Percentiles rank a stretch among this genome's conserved stretches.
Evolutionary conservation across 441 rosid species (phyloP).

Genomic region (Hura crepitans): DNA sequence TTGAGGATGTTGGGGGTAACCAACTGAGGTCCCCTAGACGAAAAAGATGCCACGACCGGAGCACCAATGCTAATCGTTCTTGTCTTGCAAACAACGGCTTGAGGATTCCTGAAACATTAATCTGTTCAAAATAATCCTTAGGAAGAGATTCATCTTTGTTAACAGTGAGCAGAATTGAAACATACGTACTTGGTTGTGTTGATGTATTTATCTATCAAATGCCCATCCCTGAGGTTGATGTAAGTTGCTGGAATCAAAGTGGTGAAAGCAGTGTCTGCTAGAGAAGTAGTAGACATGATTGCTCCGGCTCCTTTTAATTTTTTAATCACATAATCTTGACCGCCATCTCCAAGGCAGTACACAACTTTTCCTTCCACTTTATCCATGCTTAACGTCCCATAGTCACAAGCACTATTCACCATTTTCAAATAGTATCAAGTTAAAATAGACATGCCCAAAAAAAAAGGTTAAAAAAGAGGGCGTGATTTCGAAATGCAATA

Average conservation of each 20-base stretch:
- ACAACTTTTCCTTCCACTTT: conserved; percentile 68
- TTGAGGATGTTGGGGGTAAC: conserved; percentile 29
- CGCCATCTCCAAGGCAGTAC: conserved; percentile 43
- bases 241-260: conserved; percentile 38
- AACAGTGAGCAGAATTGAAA: neutral
- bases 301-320: conserved; percentile 54
- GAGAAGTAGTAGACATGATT: conserved; percentile 29
- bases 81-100: conserved; percentile 55
- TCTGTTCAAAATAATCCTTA: neutral
- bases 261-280: conserved; percentile 34
- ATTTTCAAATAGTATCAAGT: neutral
- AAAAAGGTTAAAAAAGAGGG: neutral
- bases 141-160: neutral
- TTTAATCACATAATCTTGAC: conserved; percentile 46
- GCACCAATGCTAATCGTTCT: conserved; percentile 33
- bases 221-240: conserved; percentile 39
- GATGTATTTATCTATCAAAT: conserved; percentile 51
- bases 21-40: conserved; percentile 41
- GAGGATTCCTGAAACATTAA: conserved; percentile 45
- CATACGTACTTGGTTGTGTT: conserved; percentile 54
- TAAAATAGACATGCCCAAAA: neutral
- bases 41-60: conserved; percentile 56
- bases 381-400: conserved; percentile 43
- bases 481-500: conserved; percentile 19
- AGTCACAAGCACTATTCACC: conserved; percentile 47